Percentiles rank a stretch among this genome's conserved stretches.
Evolutionary conservation across 2,329 filamentous ascomycete genomes (phyloP).

Genomic region (Cytospora chrysosperma): DNA sequence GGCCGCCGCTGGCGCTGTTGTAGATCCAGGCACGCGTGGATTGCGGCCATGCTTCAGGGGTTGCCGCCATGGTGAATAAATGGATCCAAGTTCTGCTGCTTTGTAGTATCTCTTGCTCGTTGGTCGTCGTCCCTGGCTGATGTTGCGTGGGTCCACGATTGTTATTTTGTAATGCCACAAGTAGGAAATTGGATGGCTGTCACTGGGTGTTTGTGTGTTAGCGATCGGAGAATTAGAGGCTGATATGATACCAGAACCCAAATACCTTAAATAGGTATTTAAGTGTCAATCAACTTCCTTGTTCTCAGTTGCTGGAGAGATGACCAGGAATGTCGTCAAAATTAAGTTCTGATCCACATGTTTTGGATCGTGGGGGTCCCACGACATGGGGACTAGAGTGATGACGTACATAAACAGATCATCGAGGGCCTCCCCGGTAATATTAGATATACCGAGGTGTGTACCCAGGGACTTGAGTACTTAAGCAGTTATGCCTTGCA

Average conservation of each 20-base stretch:
- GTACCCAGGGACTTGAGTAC: too few species aligned
- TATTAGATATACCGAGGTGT: background rate
- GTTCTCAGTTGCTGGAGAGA: background rate
- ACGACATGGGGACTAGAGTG: background rate
- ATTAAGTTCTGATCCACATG: conserved; percentile 1
- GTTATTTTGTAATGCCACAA: background rate
- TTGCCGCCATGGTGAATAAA: conserved; percentile 6
- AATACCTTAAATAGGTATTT: too few species aligned
- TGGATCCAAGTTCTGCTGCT: background rate
- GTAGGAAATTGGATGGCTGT: background rate
- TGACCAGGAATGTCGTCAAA: conserved; percentile 12
- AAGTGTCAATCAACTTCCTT: background rate
- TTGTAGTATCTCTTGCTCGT: background rate
- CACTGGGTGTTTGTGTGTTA: too few species aligned
- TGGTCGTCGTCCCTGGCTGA: background rate
- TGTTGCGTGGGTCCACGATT: background rate
- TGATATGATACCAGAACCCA: too few species aligned
- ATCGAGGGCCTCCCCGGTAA: background rate
- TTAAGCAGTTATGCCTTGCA: too few species aligned
- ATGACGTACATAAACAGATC: conserved; percentile 12
- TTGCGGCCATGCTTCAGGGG: conserved; percentile 13
- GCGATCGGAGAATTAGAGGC: too few species aligned
- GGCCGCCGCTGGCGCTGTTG: conserved; percentile 40
- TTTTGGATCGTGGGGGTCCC: background rate
- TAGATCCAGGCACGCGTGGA: conserved; percentile 61